Conservation (phyloP, 1,284 basidiomycete genomes). For the Moniliophthora roreri region DNA sequence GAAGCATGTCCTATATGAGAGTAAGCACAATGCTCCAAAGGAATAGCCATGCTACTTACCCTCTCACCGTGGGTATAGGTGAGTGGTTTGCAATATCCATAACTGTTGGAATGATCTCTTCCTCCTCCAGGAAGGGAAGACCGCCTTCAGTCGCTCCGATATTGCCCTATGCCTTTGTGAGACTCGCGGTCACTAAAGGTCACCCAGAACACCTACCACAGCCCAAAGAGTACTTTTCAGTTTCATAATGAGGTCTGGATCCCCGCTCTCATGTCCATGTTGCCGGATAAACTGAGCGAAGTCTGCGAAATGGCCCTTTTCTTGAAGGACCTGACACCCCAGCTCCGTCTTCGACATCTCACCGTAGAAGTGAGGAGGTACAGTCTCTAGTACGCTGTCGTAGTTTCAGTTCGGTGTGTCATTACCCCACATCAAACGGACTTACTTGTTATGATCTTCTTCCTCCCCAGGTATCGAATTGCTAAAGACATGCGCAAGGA, state of each 20-base stretch:
- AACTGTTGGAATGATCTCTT: conserved; percentile 88
- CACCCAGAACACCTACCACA: conserved; percentile 60
- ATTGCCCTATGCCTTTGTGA: conserved; percentile 67
- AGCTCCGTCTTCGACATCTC: conserved; percentile 96
- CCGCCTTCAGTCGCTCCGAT: conserved; percentile 90
- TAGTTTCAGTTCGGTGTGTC: background rate
- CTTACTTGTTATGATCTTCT: conserved; percentile 55
- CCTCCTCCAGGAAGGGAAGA: conserved; percentile 92
- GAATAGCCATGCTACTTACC: conserved; percentile 54
- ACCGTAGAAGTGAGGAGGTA: conserved; percentile 96
- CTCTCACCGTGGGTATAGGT: conserved; percentile 87
- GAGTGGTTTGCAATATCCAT: conserved; percentile 92
- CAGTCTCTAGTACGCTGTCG: conserved; percentile 60
- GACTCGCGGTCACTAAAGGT: conserved; percentile 6
- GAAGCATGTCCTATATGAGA: conserved; percentile 80
- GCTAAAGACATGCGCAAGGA: conserved; percentile 76
- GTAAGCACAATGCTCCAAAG: conserved; percentile 9
- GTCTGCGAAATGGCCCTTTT: conserved; percentile 89
- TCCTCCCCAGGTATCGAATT: conserved; percentile 54
- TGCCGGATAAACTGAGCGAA: conserved; percentile 90
- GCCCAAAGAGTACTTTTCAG: conserved; percentile 97
- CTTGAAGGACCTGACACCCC: conserved; percentile 87
- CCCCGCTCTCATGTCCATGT: conserved; percentile 84
- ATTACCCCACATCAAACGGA: conserved; percentile 12
- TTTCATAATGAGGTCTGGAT: conserved; percentile 82